Evolutionary conservation across 2,329 filamentous ascomycete genomes (phyloP).

Genomic region (Pseudogymnoascus sp.): DNA sequence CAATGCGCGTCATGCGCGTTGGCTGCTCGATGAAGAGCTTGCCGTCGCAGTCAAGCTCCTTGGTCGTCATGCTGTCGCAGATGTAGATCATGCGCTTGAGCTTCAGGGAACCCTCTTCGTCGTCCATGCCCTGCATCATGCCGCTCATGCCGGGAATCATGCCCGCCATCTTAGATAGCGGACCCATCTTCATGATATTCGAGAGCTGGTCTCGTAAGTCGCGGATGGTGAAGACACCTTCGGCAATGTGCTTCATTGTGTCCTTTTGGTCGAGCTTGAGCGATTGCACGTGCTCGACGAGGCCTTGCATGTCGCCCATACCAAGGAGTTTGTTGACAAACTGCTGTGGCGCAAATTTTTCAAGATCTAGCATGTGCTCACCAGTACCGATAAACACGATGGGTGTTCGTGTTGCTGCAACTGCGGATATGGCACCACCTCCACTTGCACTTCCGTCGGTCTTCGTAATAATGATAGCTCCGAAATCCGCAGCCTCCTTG

Average conservation of each 20-base stretch:
- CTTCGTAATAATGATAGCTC: slow-evolving; percentile 98
- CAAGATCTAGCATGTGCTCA: slow-evolving; percentile 92
- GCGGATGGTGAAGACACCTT: slow-evolving; percentile 91
- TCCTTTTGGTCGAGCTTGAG: slow-evolving; percentile 96
- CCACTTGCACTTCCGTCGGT: slow-evolving; percentile 93
- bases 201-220: slow-evolving; percentile 91
- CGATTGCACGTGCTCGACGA: slow-evolving; percentile 94
- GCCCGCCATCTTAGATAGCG: slow-evolving; percentile 90
- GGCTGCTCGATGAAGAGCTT: slow-evolving; percentile 92
- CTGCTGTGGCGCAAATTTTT: slow-evolving; percentile 84
- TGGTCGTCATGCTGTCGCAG: slow-evolving; percentile 94
- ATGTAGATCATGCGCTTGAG: slow-evolving; percentile 98
- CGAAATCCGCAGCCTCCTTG: slow-evolving; percentile 94
- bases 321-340: slow-evolving; percentile 92
- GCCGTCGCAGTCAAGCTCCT: slow-evolving; percentile 91
- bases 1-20: slow-evolving; percentile 84
- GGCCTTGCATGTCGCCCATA: slow-evolving; percentile 92
- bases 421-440: slow-evolving; percentile 94
- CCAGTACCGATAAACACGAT: slow-evolving; percentile 98
- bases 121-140: slow-evolving; percentile 93
- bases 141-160: slow-evolving; percentile 96
- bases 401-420: slow-evolving; percentile 90
- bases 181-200: slow-evolving; percentile 99
- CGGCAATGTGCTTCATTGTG: slow-evolving; percentile 97
- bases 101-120: slow-evolving; percentile 89